Evolutionary conservation across 2,329 filamentous ascomycete genomes (phyloP), one percentile per base, ranked within the genome.

Genomic region (Apiospora aurea): DNA sequence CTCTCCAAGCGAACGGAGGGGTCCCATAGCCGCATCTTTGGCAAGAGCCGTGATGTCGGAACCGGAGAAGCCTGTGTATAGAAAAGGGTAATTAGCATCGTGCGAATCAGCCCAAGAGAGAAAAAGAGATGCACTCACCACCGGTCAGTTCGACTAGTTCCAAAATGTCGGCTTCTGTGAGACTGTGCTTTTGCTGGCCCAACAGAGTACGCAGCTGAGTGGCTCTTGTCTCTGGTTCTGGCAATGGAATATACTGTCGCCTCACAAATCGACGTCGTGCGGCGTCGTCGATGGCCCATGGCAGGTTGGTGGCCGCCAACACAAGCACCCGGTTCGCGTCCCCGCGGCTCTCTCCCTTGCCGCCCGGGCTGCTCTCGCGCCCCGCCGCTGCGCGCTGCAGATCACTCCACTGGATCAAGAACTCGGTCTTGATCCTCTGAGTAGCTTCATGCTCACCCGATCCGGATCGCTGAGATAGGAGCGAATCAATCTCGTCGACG

Each of bases 1-100:
- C 80, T 98, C 96, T 38, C 96, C 96, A 2, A 98, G 86, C 70
- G 94, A 96, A 44, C 96, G 90, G 16, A 99, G 85, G 0, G 96
- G 96, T 0, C 96, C 96, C 96, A 99, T 99, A 2, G 96, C 96
- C 11, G 96, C 96, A 80, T 99, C 96, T 83, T 99, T 99, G 10
- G 96, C 96, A 11, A 99, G 86, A 1, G 96, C 95, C 29, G 96
- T 98, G 75, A 99, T 97, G 79, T 99, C 96, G 1, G 95, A 97
- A 64, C 96, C 96, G 11, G 95, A 98, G 83, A 97, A 99, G n/a
- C 95, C 95, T 98, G 71, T 21, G 11, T 64, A 14, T 34, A 21
- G 8, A 29, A 21, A 49, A 49, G 57, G 44, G 10, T 47, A 21
- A 10, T 69, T 18, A 69, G 41, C 29, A 29, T 47, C 29, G 46